Percentiles rank a stretch among this genome's conserved stretches.
Evolutionary conservation across 1,284 basidiomycete genomes (phyloP).

Genomic region (Pyrrhoderma lamaoense): DNA sequence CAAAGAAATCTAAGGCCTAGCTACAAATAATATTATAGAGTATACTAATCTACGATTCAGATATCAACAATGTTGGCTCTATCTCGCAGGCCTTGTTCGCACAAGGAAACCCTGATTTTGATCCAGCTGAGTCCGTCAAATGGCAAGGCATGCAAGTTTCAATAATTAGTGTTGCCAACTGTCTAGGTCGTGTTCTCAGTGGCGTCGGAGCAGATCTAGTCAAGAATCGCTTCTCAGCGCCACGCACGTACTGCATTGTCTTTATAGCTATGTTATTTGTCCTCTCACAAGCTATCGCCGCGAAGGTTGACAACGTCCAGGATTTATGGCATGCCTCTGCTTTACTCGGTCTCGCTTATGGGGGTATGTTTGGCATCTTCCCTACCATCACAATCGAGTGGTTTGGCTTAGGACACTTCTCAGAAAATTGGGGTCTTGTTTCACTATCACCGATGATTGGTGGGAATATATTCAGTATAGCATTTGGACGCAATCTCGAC

Average conservation of each 20-base stretch:
- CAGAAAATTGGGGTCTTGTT: conserved; percentile 83
- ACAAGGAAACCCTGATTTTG: conserved; percentile 54
- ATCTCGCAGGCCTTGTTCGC: conserved; percentile 83
- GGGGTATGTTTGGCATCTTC: conserved; percentile 68
- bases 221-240: conserved; percentile 51
- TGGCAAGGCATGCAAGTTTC: conserved; percentile 87
- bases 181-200: conserved; percentile 53
- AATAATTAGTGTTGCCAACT: conserved; percentile 80
- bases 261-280: conserved; percentile 63
- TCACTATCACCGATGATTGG: conserved; percentile 72
- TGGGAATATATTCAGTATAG: conserved; percentile 78
- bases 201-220: conserved; percentile 70
- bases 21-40: not conserved
- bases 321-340: conserved; percentile 73
- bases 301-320: conserved; percentile 50
- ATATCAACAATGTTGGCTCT: conserved; percentile 94
- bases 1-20: conserved; percentile 12
- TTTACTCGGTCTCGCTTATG: conserved; percentile 69
- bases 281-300: conserved; percentile 57
- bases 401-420: conserved; percentile 75
- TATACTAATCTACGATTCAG: conserved; percentile 30
- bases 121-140: conserved; percentile 57
- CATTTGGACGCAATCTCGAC: conserved; percentile 78
- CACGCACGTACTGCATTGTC: conserved; percentile 65
- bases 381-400: conserved; percentile 79